Evolutionary conservation across 371 early-diverging fungal genomes (phyloP), one percentile per base, ranked within the genome.

Genomic region (Rhizopus sp.): DNA sequence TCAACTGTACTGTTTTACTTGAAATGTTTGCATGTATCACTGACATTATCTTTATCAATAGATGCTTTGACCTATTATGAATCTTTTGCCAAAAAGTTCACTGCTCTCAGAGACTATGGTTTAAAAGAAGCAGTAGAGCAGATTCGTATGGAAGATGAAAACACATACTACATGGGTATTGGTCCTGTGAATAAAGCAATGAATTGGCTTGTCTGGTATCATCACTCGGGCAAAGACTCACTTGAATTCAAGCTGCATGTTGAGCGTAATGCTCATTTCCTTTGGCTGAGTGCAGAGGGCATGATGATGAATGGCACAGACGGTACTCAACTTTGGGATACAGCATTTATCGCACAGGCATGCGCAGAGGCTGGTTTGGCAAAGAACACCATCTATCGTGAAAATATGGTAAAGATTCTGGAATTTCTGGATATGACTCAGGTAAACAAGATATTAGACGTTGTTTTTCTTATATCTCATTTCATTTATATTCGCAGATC

Each of bases 291-390:
- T 30, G 67, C 77, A 31, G 92, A 91, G 59, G 99, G 99, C 8
- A 89, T 98, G 91, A 90, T 93, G 80, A 91, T 93, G 85, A 91
- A 91, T 68, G 97, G 98, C n/a, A 98, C 98, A 30, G 96, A 97
- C 60, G 99, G 99, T 5, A 91, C 91, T 44, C 99, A 98, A 71
- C 80, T 97, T 30, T 98, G 99, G 99, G 98, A 98, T 72, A 88
- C 95, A 5, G 87, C 94, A 0, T 92, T 97, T 69, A 77, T 87
- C 34, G 87, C 86, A 12, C 96, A 96, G 62, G 97, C 96, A 0
- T 69, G 69, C 33, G 72, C 55, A 4, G 73, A 78, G 53, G 72
- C 76, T 7, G 83, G 88, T 4, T 70, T 97, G 44, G 93, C 88
- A 0, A 72, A 86, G 5, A 81, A 88, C 54, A 68, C 76, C 13